A percentile compares a stretch with the other conserved stretches of the same genome.
These are phyloP conservation scores for Dryadomyces sulphureus DNA, from an alignment of 2,329 filamentous ascomycete genomes.

Conservation along the genomic window DNA sequence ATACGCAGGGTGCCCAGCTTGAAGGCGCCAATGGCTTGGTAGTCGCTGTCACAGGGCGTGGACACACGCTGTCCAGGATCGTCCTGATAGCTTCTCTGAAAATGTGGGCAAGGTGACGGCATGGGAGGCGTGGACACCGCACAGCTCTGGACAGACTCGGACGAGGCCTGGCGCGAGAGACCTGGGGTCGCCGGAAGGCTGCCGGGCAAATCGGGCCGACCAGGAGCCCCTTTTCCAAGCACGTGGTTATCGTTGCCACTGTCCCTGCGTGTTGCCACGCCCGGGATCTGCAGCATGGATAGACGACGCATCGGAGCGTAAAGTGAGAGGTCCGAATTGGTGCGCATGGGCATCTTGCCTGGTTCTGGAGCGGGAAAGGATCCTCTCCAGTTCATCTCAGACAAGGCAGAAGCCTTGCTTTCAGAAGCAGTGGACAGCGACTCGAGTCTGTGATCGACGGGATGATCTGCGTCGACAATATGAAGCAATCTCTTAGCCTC, in stretches of 20 bases:
- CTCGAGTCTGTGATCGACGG: constrained; percentile 19
- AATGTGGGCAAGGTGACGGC: constrained; percentile 5
- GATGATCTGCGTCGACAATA: constrained; percentile 19
- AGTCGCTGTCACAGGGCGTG: constrained; percentile 40
- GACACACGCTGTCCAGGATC: constrained; percentile 21
- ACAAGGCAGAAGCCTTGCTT: constrained; percentile 17
- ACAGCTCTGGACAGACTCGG: constrained; percentile 21
- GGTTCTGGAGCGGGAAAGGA: constrained; percentile 16
- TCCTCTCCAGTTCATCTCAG: constrained; percentile 22
- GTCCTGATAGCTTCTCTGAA: neutral
- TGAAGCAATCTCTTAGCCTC: constrained; percentile 29
- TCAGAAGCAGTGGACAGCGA: constrained; percentile 21
- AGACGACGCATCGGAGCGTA: constrained; percentile 32
- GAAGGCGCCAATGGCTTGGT: constrained; percentile 45
- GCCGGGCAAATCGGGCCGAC: constrained; percentile 21
- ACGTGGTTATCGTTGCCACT: constrained; percentile 12
- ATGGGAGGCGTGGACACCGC: constrained; percentile 2
- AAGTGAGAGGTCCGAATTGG: constrained; percentile 32
- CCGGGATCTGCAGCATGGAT: constrained; percentile 32
- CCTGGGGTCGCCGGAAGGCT: constrained; percentile 24
- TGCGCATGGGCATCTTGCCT: constrained; percentile 19
- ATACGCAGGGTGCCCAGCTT: constrained; percentile 48
- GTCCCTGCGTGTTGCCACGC: constrained; percentile 29
- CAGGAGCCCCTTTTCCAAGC: neutral
- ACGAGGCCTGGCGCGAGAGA: constrained; percentile 23